Base-by-base conservation (phyloP, 2,329 filamentous ascomycete species). In the Periconia sp. region DNA sequence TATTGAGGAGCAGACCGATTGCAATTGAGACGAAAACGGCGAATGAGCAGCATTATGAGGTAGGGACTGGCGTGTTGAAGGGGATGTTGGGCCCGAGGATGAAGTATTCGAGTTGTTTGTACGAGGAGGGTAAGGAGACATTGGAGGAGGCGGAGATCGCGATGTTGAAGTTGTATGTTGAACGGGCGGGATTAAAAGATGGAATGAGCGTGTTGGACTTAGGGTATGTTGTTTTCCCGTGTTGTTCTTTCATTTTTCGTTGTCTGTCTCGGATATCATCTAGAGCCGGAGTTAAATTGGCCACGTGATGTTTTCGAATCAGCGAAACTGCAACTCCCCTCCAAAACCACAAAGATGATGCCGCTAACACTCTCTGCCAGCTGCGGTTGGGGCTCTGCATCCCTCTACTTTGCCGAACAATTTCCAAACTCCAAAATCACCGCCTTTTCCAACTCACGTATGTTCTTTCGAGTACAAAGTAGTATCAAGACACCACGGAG, bases 1-100 rank as follows among this genome's bases (percentile, higher is more conserved):
- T 79, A 3, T 76, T 89, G n/a, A 79, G 84, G 18, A 77, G 74
- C 15, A 77, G 81, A 35, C 85, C 86, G 11, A 89, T 90, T 57
- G 87, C 87, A n/a, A 81, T 89, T 60, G 84, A 87, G 69, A 88
- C 86, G 1, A 79, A 78, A 3, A 75, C 79, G 2, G 86, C 87
- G 19, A 89, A 90, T 68, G 76, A 82, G 62, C 87, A 90, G 77
- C 87, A 90, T 71, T 90, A 90, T 65, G 87, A 90, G 73, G 86
- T 90, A 41, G 85, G 84, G 40, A 88, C 86, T 0, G 84, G 83
- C 3, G 82, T 89, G 20, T 71, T 90, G 41, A 72, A 75, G 27
- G 82, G 80, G 27, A 85, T 81, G 69, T 74, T 90, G 13, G 87
- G 87, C 0, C 84, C 85, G 3, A 76, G 86, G 50, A 89, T 90